A percentile compares a stretch with the other conserved stretches of the same genome.
Conservation (phyloP, 805 yeast genomes). For the Candida sonorensis region DNA sequence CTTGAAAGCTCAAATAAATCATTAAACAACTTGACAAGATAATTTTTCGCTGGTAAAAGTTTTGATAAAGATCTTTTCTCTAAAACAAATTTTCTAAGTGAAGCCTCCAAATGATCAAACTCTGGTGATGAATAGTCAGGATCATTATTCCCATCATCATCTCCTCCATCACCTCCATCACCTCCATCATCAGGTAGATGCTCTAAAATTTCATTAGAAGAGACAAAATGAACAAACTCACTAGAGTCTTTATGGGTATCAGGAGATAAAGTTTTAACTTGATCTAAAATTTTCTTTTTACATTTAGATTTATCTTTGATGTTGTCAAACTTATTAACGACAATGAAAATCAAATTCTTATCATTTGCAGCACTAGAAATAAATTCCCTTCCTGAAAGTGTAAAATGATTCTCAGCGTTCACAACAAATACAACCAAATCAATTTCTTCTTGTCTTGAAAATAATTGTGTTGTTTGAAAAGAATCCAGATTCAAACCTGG, state of each 20-base stretch:
- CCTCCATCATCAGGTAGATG: slow-evolving; percentile 30
- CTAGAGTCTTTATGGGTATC: slow-evolving; percentile 81
- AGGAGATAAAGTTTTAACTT: slow-evolving; percentile 79
- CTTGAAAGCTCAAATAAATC: slow-evolving; percentile 60
- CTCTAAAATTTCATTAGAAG: slow-evolving; percentile 46
- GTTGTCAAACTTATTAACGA: slow-evolving; percentile 86
- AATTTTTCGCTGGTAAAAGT: slow-evolving; percentile 89
- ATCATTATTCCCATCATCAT: slow-evolving; percentile 21
- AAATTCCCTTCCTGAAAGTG: slow-evolving; percentile 90
- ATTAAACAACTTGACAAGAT: slow-evolving; percentile 55
- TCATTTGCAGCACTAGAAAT: slow-evolving; percentile 86
- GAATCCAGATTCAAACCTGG: slow-evolving; percentile 95
- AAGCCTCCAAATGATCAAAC: slow-evolving; percentile 78
- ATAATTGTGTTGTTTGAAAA: slow-evolving; percentile 89
- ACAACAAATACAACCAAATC: slow-evolving; percentile 95
- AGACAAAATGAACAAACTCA: slow-evolving; percentile 92
- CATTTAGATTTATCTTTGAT: slow-evolving; percentile 80
- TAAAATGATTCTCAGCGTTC: slow-evolving; percentile 92
- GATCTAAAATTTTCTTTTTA: slow-evolving; percentile 68
- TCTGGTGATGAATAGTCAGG: slow-evolving; percentile 43
- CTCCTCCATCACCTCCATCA: slow-evolving; percentile 28
- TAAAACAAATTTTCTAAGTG: slow-evolving; percentile 76
- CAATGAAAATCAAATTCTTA: slow-evolving; percentile 86
- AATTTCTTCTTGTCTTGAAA: slow-evolving; percentile 94
- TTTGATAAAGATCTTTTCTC: slow-evolving; percentile 88